Conservation (phyloP, 1,284 basidiomycete genomes). For the Ganoderma boninense region DNA sequence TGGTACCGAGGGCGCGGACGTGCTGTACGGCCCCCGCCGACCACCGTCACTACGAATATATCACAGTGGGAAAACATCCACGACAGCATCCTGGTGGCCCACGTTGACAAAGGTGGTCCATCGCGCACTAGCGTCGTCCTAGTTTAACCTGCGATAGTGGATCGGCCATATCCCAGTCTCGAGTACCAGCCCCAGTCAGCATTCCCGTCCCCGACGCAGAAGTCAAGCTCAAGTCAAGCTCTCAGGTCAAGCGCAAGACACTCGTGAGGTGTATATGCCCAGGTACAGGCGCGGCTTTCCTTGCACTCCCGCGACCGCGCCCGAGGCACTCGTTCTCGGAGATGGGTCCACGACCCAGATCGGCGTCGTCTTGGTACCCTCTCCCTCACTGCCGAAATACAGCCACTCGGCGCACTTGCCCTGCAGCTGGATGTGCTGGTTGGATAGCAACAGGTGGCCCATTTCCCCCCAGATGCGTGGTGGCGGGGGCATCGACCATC, state of each 20-base stretch:
- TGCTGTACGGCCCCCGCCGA: too few relatives aligned
- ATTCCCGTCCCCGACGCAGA: too few relatives aligned
- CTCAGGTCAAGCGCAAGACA: conserved; percentile 11
- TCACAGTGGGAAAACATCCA: too few relatives aligned
- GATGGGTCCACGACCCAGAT: conserved; percentile 71
- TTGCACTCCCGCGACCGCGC: conserved; percentile 70
- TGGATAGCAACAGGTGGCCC: conserved; percentile 79
- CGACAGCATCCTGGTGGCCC: too few relatives aligned
- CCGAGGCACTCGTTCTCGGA: conserved; percentile 68
- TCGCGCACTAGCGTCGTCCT: too few relatives aligned
- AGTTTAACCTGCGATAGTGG: too few relatives aligned
- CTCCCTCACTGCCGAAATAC: conserved; percentile 56
- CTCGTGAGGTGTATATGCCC: conserved; percentile 43
- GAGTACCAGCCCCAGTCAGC: too few relatives aligned
- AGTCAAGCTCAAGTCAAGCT: too few relatives aligned
- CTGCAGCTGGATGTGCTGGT: conserved; percentile 71
- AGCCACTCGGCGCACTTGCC: conserved; percentile 71
- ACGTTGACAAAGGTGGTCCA: too few relatives aligned
- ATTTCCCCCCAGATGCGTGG: conserved; percentile 42
- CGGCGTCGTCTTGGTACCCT: conserved; percentile 66
- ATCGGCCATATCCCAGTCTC: too few relatives aligned
- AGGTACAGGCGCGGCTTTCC: conserved; percentile 65
- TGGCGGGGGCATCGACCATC: conserved; percentile 39
- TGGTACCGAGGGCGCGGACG: too few relatives aligned
- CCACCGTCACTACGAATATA: too few relatives aligned